Conservation (phyloP, 1,284 basidiomycete species). For the Austroboletus novae-zelandiae region DNA sequence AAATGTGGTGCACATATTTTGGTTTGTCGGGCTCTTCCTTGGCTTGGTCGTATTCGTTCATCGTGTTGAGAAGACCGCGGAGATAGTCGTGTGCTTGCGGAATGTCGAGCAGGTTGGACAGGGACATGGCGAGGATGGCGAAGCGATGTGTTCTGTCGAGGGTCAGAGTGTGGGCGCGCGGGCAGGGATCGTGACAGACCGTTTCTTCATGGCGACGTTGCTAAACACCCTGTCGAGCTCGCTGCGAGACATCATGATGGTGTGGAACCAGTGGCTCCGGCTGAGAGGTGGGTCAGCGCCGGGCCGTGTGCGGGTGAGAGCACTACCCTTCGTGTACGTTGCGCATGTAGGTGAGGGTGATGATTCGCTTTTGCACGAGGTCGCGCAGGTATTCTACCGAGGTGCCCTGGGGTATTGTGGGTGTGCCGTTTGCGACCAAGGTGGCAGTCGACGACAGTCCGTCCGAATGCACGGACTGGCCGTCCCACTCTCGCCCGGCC, state of each 20-base stretch:
- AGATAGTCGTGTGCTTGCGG: slow-evolving; percentile 76
- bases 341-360: slow-evolving; percentile 80
- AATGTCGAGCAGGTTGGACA: slow-evolving; percentile 78
- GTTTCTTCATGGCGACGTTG: slow-evolving; percentile 72
- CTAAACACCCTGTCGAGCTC: slow-evolving; percentile 76
- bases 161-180: neutral
- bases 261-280: slow-evolving; percentile 85
- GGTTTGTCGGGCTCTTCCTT: slow-evolving; percentile 79
- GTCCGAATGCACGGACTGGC: slow-evolving; percentile 59
- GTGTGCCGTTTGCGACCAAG: slow-evolving; percentile 32
- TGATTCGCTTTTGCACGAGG: slow-evolving; percentile 77
- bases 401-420: slow-evolving; percentile 49
- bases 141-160: slow-evolving; percentile 67
- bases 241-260: slow-evolving; percentile 68
- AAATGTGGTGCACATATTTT: slow-evolving; percentile 61
- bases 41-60: slow-evolving; percentile 75
- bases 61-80: slow-evolving; percentile 64
- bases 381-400: slow-evolving; percentile 75
- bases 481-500: slow-evolving; percentile 64
- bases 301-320: neutral
- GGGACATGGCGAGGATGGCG: slow-evolving; percentile 79
- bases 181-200: slow-evolving; percentile 43
- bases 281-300: slow-evolving; percentile 36
- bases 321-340: slow-evolving; percentile 82
- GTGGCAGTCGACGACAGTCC: slow-evolving; percentile 36